Percentiles rank a stretch among this genome's conserved stretches.
These are phyloP conservation scores for Fusarium sp. DNA, from an alignment of 2,329 filamentous ascomycete species.

Conservation along the genomic window DNA sequence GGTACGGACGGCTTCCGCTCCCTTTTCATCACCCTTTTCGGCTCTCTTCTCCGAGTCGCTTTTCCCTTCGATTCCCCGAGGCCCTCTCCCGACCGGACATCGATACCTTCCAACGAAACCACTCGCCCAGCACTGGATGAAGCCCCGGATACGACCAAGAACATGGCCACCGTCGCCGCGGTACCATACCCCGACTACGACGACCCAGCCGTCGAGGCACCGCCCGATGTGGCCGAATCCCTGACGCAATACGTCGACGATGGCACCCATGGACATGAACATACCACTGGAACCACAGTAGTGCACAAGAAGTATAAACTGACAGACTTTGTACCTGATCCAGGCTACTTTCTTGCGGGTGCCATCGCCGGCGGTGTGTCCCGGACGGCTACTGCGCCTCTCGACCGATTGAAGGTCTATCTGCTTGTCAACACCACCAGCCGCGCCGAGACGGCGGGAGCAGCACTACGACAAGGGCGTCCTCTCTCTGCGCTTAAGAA, in stretches of 20 bases:
- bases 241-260: conserved; percentile 50
- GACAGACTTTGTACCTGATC: conserved; percentile 82
- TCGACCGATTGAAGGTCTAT: conserved; percentile 98
- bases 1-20: conserved; percentile 78
- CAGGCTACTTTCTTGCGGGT: conserved; percentile 98
- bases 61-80: conserved; percentile 59
- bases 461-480: conserved; percentile 80
- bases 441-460: conserved; percentile 68
- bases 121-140: conserved; percentile 33
- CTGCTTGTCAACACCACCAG: conserved; percentile 87
- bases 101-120: conserved; percentile 29
- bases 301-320: conserved; percentile 66
- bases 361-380: conserved; percentile 95
- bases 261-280: conserved; percentile 53
- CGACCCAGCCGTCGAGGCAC: conserved; percentile 44
- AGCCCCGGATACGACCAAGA: conserved; percentile 22
- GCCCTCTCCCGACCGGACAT: conserved; percentile 47
- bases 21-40: conserved; percentile 81
- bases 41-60: conserved; percentile 80
- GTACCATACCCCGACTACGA: conserved; percentile 42
- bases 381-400: conserved; percentile 93
- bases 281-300: conserved; percentile 53
- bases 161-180: conserved; percentile 41
- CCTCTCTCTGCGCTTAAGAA: conserved; percentile 76
- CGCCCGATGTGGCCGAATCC: conserved; percentile 42